Percentiles rank a stretch among this genome's conserved stretches.
phyloP scores from a whole-genome alignment of 345 rosid genomes.

The Acer campestre region DNA sequence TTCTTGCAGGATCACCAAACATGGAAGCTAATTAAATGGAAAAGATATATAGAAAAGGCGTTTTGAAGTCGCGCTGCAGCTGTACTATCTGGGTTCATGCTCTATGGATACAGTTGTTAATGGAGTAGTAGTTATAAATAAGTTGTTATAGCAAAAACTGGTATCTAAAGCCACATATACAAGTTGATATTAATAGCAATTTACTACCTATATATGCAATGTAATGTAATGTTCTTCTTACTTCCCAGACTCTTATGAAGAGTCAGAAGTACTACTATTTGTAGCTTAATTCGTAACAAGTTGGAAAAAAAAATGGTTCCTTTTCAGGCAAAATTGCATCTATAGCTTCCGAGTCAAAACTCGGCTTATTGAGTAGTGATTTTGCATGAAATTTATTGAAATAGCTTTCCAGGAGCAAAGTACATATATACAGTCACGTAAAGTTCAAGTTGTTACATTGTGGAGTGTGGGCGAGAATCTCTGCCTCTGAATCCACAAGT shows the following conservation, averaged over 20 bases:
- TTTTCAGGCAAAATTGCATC: not conserved
- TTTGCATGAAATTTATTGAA: not conserved
- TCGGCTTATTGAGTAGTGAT: not conserved
- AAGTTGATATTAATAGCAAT: constrained; percentile 7
- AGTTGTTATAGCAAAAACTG: constrained; percentile 7
- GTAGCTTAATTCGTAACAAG: not conserved
- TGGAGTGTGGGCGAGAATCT: not conserved
- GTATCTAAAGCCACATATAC: not conserved
- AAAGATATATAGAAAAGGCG: constrained; percentile 9
- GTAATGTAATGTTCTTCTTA: not conserved
- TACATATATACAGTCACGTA: not conserved
- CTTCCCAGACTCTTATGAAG: not conserved
- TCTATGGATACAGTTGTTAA: not conserved
- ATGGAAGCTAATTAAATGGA: not conserved
- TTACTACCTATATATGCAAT: not conserved
- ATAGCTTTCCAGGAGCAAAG: not conserved
- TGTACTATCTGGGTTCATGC: not conserved
- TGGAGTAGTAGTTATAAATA: constrained; percentile 7
- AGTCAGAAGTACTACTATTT: not conserved
- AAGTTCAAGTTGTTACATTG: not conserved
- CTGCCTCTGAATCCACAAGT: not conserved
- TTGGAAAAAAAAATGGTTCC: not conserved
- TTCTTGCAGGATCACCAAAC: constrained; percentile 10
- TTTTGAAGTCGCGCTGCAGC: not conserved
- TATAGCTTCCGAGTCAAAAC: not conserved